Evolutionary conservation across 2,329 filamentous ascomycete species (phyloP), one percentile per base, ranked within the genome.

Genomic region (Phoma sp.): DNA sequence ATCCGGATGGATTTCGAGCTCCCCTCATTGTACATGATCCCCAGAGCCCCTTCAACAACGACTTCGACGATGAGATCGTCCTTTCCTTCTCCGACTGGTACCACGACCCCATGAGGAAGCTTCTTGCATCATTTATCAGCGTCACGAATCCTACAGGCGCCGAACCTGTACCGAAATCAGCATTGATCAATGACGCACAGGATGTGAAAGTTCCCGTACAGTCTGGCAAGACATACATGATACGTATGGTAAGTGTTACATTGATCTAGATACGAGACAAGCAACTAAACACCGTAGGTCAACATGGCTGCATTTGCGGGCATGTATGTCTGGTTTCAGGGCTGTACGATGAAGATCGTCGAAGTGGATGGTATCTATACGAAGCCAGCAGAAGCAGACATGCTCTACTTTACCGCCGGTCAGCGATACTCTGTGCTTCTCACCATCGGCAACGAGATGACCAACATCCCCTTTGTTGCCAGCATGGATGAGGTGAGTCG

Each of bases 41-140:
- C 5, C 75, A 82, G 10, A 53, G 81, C 75, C 38, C 80, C 75
- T 80, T 78, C 53, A 67, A 74, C n/a, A 78, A 80, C 41, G 71
- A 83, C 38, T 83, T 83, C 27, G 78, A 82, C 32, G 80, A 81
- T 30, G 88, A 90, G 58, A 76, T 85, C 30, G 77, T 87, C 0
- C 66, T 90, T 13, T 87, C 88, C 59, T 73, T 90, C 24, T 86
- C 85, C 27, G 88, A 90, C 62, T 88, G 88, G 78, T 90, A 90
- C 53, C 86, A 90, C 61, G 51, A 53, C n/a, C 33, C 76, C 45
- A 79, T 80, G 73, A 69, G 71, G 3, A 63, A 59, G 11, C 73
- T 86, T 0, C 52, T 72, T 6, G 50, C 57, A 13, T 38, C 46
- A 13, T 67, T 71, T 48, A 79, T 88, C 38, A 79, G 61, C 58